phyloP scores from a whole-genome alignment of 257 asterid genomes.

The Plantago elongata region DNA sequence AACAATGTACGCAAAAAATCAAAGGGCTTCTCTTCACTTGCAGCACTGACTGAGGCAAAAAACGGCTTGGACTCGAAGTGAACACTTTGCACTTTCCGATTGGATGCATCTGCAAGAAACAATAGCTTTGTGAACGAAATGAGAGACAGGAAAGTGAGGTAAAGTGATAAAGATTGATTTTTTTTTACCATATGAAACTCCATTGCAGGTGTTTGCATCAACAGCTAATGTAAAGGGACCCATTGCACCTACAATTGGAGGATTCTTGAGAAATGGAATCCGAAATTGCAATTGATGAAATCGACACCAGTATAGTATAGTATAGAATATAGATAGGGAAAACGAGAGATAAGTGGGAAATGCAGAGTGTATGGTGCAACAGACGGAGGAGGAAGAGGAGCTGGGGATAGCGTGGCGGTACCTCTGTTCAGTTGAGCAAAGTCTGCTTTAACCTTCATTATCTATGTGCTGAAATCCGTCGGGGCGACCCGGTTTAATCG shows the following conservation, averaged over 20 bases:
- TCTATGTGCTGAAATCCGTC: too few species aligned
- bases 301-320: too few species aligned
- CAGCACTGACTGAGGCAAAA: slow-evolving; percentile 60
- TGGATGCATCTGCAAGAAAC: slow-evolving; percentile 53
- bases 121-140: slow-evolving; percentile 22
- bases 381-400: background rate
- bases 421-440: too few species aligned
- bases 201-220: slow-evolving; percentile 44
- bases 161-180: background rate
- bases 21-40: slow-evolving; percentile 60
- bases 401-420: background rate
- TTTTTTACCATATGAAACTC: background rate
- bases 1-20: slow-evolving; percentile 66
- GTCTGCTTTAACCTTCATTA: too few species aligned
- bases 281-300: too few species aligned
- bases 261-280: background rate
- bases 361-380: background rate
- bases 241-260: slow-evolving; percentile 36
- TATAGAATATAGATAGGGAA: too few species aligned
- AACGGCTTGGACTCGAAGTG: slow-evolving; percentile 39
- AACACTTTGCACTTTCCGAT: slow-evolving; percentile 46
- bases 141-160: slow-evolving; percentile 5
- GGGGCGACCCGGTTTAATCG: too few species aligned
- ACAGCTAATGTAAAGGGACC: slow-evolving; percentile 62
- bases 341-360: background rate